Conservation (phyloP, 2,329 filamentous ascomycete genomes). For the Pyrenophora teres region DNA sequence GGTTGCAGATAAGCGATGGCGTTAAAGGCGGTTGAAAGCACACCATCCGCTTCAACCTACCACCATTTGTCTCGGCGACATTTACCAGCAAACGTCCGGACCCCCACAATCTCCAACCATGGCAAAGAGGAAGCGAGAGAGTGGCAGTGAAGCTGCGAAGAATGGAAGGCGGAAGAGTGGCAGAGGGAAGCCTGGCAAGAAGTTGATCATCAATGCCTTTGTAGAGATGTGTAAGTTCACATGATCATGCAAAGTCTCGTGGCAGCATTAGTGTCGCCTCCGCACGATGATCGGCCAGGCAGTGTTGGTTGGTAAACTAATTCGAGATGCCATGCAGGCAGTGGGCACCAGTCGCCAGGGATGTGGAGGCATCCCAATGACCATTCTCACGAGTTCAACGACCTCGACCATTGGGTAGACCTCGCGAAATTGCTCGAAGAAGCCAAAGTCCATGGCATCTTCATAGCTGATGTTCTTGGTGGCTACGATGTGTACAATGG, state of each 20-base stretch:
- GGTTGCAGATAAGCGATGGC: slow-evolving; percentile 32
- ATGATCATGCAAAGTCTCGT: not conserved
- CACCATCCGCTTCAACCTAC: slow-evolving; percentile 30
- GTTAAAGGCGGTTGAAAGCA: slow-evolving; percentile 32
- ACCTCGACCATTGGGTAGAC: slow-evolving; percentile 45
- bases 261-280: too few relatives aligned
- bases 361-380: slow-evolving; percentile 69
- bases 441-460: slow-evolving; percentile 49
- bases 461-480: slow-evolving; percentile 53
- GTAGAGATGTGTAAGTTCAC: slow-evolving; percentile 47
- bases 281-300: too few relatives aligned
- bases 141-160: slow-evolving; percentile 22
- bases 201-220: slow-evolving; percentile 51
- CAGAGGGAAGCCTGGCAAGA: slow-evolving; percentile 35
- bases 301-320: not conserved
- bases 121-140: slow-evolving; percentile 19
- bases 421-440: slow-evolving; percentile 47
- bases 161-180: slow-evolving; percentile 14
- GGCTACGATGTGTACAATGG: slow-evolving; percentile 73
- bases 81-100: not conserved
- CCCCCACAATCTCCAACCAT: slow-evolving; percentile 1
- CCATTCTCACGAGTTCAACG: slow-evolving; percentile 61
- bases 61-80: too few relatives aligned
- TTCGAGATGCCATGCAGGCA: slow-evolving; percentile 19
- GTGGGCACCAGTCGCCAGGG: slow-evolving; percentile 54